Conservation (phyloP, 164 flowering plant species). For the Platanus orientalis region DNA sequence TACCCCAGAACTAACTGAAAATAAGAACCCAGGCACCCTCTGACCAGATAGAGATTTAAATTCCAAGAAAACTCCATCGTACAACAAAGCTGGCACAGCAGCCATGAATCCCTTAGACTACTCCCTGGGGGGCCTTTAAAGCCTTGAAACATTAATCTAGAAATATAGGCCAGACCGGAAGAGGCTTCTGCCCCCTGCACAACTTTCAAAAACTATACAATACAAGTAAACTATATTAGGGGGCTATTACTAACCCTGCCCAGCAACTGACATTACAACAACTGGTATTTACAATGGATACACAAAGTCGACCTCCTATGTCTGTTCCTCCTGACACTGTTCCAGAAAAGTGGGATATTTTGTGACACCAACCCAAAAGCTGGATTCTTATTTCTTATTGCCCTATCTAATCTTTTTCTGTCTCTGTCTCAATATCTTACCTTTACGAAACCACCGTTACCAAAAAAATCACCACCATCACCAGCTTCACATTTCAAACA, state of each 20-base stretch:
- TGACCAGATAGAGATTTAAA: conserved; percentile 17
- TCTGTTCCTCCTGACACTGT: neutral
- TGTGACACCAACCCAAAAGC: neutral
- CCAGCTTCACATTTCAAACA: conserved; percentile 19
- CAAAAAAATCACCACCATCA: neutral
- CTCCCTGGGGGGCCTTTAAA: conserved; percentile 19
- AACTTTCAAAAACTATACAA: conserved; percentile 9
- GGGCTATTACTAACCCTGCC: neutral
- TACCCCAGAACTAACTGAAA: conserved; percentile 1
- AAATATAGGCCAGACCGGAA: no score
- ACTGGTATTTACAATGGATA: neutral
- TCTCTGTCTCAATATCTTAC: neutral
- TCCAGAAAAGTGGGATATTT: neutral
- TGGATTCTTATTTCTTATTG: no score
- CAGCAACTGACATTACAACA: neutral
- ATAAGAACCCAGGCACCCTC: conserved; percentile 7
- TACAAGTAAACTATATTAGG: neutral
- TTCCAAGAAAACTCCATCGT: conserved; percentile 23
- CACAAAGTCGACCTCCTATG: neutral
- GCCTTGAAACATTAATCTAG: conserved; percentile 3
- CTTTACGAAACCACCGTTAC: neutral
- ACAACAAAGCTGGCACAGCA: conserved; percentile 27
- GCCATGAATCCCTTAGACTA: conserved; percentile 23
- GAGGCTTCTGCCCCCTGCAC: neutral
- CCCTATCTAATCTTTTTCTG: no score